Conservation (phyloP, 331 rosid species). For the Pyracantha coccinea region DNA sequence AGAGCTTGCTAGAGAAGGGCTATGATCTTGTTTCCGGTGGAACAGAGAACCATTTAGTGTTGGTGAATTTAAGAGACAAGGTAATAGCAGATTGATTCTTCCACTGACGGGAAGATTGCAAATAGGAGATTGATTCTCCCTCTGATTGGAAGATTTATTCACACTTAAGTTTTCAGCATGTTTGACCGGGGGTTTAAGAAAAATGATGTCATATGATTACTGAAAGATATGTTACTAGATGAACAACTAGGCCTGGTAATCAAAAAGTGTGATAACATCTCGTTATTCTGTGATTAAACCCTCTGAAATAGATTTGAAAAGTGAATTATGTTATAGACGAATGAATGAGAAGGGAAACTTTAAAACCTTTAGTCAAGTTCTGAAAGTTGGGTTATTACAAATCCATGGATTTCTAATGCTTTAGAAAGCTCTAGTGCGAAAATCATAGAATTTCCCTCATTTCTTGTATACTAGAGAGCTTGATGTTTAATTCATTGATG, state of each 20-base stretch:
- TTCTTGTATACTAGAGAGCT: background rate
- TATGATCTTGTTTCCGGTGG: constrained; percentile 92
- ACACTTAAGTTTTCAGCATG: constrained; percentile 2
- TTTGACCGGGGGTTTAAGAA: background rate
- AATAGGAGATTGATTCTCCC: background rate
- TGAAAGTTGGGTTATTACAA: background rate
- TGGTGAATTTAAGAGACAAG: constrained; percentile 79
- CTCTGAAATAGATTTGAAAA: too few species aligned
- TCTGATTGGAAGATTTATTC: background rate
- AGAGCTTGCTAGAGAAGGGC: constrained; percentile 78
- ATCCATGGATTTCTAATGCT: background rate
- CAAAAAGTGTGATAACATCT: background rate
- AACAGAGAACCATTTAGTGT: constrained; percentile 81
- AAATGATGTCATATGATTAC: constrained; percentile 2
- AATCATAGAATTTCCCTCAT: background rate
- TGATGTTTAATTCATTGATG: background rate
- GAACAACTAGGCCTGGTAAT: background rate
- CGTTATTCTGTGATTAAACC: too few species aligned
- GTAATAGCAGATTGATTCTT: constrained; percentile 28
- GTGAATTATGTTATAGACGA: too few species aligned
- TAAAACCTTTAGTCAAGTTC: background rate
- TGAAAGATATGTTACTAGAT: background rate
- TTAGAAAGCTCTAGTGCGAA: background rate
- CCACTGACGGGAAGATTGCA: background rate
- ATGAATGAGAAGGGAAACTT: background rate